These are phyloP conservation scores for Lenzites betulinus DNA, from an alignment of 768 basidiomycete genomes.

Conservation along the genomic window DNA sequence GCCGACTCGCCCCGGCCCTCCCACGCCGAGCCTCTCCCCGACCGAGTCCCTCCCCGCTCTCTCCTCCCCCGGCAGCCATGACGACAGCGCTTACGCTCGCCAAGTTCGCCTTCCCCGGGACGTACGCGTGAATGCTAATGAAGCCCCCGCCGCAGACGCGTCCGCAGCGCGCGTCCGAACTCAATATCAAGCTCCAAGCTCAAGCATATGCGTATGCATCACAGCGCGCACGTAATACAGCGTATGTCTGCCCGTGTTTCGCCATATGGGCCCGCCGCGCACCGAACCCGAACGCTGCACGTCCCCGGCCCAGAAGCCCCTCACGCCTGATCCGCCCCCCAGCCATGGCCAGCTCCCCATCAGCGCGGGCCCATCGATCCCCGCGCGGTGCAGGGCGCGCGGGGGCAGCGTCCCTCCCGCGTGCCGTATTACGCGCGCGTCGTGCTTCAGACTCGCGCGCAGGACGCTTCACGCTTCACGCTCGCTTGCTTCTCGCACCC, in stretches of 20 bases:
- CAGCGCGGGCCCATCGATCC: too few relatives aligned
- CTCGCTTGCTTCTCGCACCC: too few relatives aligned
- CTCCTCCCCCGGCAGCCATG: conserved; percentile 3
- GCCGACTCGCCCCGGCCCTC: background rate
- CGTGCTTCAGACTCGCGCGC: background rate
- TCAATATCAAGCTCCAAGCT: too few relatives aligned
- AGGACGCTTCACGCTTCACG: background rate
- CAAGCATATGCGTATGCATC: too few relatives aligned
- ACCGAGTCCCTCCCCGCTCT: background rate
- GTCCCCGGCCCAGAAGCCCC: conserved; percentile 6
- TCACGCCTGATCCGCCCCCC: conserved; percentile 17
- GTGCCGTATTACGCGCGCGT: background rate
- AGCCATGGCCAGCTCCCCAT: too few relatives aligned
- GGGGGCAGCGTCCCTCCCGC: conserved; percentile 1
- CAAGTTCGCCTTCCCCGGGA: background rate
- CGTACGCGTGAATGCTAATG: too few relatives aligned
- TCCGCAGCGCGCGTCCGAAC: too few relatives aligned
- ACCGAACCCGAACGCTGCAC: background rate
- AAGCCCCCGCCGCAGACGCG: background rate
- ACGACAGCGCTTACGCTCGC: conserved; percentile 9
- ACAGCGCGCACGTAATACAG: conserved; percentile 4
- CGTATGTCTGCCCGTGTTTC: conserved; percentile 16
- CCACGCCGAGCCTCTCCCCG: background rate
- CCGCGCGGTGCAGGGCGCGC: too few relatives aligned
- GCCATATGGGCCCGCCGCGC: conserved; percentile 6